phyloP scores from a whole-genome alignment of 2,329 filamentous ascomycete genomes.

The Metarhizium anisopliae region DNA sequence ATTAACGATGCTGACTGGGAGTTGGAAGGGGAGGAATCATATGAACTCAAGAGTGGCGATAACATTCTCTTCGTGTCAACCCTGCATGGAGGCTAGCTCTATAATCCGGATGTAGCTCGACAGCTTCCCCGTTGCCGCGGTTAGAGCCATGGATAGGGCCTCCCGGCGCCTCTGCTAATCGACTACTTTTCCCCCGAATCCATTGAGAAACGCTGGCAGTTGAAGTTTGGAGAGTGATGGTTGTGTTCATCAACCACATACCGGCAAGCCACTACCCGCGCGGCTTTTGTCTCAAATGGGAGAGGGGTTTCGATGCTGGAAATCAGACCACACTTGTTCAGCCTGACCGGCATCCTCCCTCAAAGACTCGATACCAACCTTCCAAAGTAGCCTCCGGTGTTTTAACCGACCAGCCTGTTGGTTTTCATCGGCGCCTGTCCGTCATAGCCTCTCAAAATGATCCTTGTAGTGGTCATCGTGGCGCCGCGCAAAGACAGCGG shows the following conservation, averaged over 20 bases:
- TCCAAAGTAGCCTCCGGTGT: background rate
- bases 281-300: background rate
- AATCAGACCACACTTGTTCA: background rate
- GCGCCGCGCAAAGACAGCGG: background rate
- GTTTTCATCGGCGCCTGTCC: background rate
- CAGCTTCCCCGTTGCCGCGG: background rate
- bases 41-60: constrained; percentile 73
- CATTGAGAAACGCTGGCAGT: background rate
- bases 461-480: background rate
- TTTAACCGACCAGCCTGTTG: background rate
- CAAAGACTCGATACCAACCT: background rate
- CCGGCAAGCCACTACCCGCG: background rate
- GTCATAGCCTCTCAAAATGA: background rate
- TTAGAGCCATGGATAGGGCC: background rate
- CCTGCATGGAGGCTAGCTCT: constrained; percentile 71
- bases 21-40: constrained; percentile 86
- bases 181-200: background rate
- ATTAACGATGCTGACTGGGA: constrained; percentile 99
- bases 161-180: background rate
- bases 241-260: background rate
- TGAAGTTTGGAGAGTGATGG: background rate
- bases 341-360: background rate
- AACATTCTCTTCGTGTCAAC: constrained; percentile 95
- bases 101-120: background rate
- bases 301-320: background rate